These are phyloP conservation scores for Decorospora gaudefroyi DNA, from an alignment of 2,329 filamentous ascomycete species.

Conservation along the genomic window DNA sequence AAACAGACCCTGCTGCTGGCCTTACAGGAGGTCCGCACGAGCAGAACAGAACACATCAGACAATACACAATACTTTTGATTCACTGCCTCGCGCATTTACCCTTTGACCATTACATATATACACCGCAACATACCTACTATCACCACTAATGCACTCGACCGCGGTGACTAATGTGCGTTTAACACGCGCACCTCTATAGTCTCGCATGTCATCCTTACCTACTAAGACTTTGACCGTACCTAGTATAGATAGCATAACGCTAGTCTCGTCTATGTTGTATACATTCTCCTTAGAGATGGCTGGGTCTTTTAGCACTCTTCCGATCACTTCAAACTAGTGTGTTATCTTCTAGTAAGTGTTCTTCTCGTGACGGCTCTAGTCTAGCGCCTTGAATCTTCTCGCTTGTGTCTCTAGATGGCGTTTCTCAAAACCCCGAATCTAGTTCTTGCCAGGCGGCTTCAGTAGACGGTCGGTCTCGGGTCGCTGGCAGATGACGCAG, in stretches of 20 bases:
- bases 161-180: constrained; percentile 19
- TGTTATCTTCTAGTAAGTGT: background rate
- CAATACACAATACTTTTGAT: no score
- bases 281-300: background rate
- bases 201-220: constrained; percentile 18
- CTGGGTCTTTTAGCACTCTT: background rate
- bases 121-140: no score
- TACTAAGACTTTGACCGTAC: constrained; percentile 21
- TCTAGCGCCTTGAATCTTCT: background rate
- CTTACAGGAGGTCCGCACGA: no score
- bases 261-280: no score
- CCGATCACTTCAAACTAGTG: background rate
- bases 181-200: constrained; percentile 20
- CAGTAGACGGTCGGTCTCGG: background rate
- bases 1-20: no score
- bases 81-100: no score
- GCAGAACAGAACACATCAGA: no score
- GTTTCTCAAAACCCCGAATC: background rate
- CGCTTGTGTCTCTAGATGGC: background rate
- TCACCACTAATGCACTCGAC: no score
- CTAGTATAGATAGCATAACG: constrained; percentile 19
- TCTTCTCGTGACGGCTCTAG: background rate
- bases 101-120: no score
- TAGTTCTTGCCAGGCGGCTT: background rate
- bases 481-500: background rate